A percentile compares a stretch with the other conserved stretches of the same genome.
Conservation (phyloP, 2,329 filamentous ascomycete genomes). For the Xylaria sp. region DNA sequence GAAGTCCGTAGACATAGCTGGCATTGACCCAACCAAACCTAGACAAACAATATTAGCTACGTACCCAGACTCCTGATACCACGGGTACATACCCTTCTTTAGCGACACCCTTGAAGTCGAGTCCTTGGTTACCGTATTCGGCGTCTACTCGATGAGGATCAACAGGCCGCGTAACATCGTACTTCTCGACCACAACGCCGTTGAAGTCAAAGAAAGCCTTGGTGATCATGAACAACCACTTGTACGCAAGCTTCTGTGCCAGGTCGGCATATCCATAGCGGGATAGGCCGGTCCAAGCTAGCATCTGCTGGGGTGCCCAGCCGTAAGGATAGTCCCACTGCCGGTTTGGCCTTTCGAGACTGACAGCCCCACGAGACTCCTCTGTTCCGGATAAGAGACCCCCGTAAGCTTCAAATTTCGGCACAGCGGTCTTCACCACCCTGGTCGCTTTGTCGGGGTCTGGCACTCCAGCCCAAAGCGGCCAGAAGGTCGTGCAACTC, state of each 20-base stretch:
- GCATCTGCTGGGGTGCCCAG: conserved; percentile 98
- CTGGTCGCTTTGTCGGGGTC: conserved; percentile 83
- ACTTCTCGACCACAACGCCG: conserved; percentile 97
- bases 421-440: conserved; percentile 80
- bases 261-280: conserved; percentile 92
- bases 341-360: conserved; percentile 83
- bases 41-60: conserved; percentile 17
- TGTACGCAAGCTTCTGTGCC: conserved; percentile 86
- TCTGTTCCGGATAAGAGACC: conserved; percentile 89
- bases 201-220: conserved; percentile 99
- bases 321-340: conserved; percentile 99
- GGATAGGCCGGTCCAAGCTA: conserved; percentile 91
- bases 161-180: conserved; percentile 87
- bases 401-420: conserved; percentile 84
- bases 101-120: conserved; percentile 93
- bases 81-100: conserved; percentile 80
- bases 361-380: conserved; percentile 79
- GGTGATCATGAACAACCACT: conserved; percentile 98
- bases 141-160: conserved; percentile 94
- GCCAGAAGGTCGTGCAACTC: conserved; percentile 93
- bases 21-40: conserved; percentile 99
- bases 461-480: conserved; percentile 91
- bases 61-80: conserved; percentile 2
- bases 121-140: conserved; percentile 96
- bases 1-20: conserved; percentile 91